phyloP scores from a whole-genome alignment of 169 alveolate genomes.

The Plasmodium gallinaceum region DNA sequence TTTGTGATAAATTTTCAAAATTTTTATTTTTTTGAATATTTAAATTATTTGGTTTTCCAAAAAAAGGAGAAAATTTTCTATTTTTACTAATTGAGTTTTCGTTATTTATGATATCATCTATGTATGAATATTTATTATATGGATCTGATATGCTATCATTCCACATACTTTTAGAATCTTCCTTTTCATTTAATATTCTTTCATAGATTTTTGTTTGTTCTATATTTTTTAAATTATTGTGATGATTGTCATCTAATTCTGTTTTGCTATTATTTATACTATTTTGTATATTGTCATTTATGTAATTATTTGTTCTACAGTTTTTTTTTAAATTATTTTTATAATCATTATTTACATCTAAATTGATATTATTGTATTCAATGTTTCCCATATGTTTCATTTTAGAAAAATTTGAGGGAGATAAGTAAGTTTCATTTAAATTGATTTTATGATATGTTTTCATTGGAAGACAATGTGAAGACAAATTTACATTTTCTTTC shows the following conservation, averaged over 20 bases:
- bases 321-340: neutral
- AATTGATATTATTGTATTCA: neutral
- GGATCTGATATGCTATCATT: neutral
- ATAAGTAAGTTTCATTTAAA: neutral
- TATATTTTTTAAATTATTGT: conserved; percentile 1
- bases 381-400: neutral
- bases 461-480: neutral
- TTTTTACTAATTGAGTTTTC: conserved; percentile 23
- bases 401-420: conserved; percentile 1
- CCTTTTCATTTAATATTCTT: neutral
- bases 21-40: conserved; percentile 12
- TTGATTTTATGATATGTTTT: neutral
- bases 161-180: neutral
- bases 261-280: neutral
- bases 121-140: conserved; percentile 14
- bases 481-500: neutral
- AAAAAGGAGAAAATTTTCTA: conserved; percentile 73
- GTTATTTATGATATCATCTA: neutral
- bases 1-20: neutral
- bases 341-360: neutral
- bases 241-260: conserved; percentile 5
- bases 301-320: neutral
- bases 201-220: neutral
- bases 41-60: conserved; percentile 46
- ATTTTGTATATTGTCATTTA: neutral